Conservation (phyloP, 75 land plant genomes). For the Azolla pinnata region DNA sequence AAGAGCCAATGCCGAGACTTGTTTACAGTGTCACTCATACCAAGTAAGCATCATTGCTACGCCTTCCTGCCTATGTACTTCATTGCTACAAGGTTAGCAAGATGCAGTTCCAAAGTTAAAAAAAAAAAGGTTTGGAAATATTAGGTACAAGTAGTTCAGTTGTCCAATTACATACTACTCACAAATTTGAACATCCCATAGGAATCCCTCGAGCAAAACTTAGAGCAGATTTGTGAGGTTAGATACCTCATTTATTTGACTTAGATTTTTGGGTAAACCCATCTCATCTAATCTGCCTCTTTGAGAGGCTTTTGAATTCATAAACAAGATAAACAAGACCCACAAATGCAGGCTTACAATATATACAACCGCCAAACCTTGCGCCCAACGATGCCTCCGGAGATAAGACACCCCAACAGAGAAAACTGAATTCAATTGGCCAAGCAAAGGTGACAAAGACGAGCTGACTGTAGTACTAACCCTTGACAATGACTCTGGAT, state of each 20-base stretch:
- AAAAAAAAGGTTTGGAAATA: no score
- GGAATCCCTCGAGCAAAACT: no score
- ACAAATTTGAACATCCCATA: no score
- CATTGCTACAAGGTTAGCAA: no score
- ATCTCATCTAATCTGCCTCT: constrained; percentile 2
- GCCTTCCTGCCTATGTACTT: no score
- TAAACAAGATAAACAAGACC: constrained; percentile 47
- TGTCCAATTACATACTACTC: no score
- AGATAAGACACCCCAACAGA: constrained; percentile 5
- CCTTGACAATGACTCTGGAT: background rate
- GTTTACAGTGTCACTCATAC: no score
- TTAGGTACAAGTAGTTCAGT: no score
- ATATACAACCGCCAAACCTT: constrained; percentile 13
- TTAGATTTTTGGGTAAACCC: constrained; percentile 9
- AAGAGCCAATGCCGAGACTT: no score
- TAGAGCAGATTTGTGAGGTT: constrained; percentile 15
- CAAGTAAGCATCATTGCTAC: no score
- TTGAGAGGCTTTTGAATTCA: constrained; percentile 18
- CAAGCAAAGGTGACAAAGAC: constrained; percentile 22
- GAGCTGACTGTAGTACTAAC: constrained; percentile 6
- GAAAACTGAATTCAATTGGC: constrained; percentile 46
- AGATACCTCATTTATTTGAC: constrained; percentile 8
- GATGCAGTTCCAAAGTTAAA: no score
- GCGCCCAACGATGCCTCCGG: background rate
- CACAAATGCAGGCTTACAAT: constrained; percentile 52